These are phyloP conservation scores for Triticum aestivum DNA, from an alignment of 176 grass and related monocot species.

Conservation along the genomic window DNA sequence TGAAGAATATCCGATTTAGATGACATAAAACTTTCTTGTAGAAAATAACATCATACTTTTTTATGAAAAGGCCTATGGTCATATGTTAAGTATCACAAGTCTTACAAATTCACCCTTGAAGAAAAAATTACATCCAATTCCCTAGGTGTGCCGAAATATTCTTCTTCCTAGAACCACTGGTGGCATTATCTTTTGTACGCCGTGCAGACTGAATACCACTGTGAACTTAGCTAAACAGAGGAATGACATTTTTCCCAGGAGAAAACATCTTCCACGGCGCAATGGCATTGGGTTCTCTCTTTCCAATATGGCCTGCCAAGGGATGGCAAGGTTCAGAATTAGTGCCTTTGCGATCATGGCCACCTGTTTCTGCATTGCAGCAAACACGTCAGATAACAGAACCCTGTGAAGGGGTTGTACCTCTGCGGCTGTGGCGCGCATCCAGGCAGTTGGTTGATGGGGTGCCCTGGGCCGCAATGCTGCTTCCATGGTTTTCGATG, in stretches of 20 bases:
- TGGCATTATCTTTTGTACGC: background rate
- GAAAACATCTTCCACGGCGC: slow-evolving; percentile 94
- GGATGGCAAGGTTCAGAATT: slow-evolving; percentile 42
- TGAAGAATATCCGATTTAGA: too few species aligned
- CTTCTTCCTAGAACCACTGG: too few species aligned
- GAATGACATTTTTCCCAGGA: slow-evolving; percentile 38
- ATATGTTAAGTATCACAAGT: too few species aligned
- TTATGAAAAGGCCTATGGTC: too few species aligned
- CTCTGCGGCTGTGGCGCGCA: slow-evolving; percentile 81
- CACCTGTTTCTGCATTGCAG: background rate
- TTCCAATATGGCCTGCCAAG: slow-evolving; percentile 83
- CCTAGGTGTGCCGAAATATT: too few species aligned
- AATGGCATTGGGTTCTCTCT: slow-evolving; percentile 91
- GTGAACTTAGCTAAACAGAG: background rate
- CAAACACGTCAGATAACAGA: slow-evolving; percentile 76
- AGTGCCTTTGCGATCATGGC: background rate
- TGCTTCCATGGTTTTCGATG: slow-evolving; percentile 61
- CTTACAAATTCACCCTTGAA: too few species aligned
- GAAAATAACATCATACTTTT: too few species aligned
- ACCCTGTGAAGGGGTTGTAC: slow-evolving; percentile 82
- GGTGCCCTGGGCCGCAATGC: slow-evolving; percentile 83
- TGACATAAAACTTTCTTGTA: too few species aligned
- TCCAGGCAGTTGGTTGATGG: slow-evolving; percentile 90
- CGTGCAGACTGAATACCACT: background rate
- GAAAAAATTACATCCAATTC: too few species aligned